Evolutionary conservation across 768 basidiomycete genomes (phyloP).

Genomic region (Naganishia friedmannii): DNA sequence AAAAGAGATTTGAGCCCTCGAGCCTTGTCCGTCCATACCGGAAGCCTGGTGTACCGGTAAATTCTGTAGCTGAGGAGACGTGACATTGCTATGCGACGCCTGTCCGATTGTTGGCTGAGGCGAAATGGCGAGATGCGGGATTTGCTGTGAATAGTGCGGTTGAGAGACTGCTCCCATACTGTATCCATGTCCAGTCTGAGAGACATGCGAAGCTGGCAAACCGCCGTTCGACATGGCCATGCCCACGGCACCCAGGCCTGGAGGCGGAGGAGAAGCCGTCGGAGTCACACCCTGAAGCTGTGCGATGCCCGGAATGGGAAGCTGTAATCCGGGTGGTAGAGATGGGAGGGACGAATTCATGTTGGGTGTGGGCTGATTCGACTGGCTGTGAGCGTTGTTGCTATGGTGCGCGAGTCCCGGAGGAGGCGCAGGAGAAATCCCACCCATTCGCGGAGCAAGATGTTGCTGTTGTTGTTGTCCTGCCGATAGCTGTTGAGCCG

Average conservation of each 20-base stretch:
- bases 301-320: conserved; percentile 14
- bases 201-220: background rate
- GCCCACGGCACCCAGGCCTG: conserved; percentile 10
- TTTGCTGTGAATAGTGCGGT: conserved; percentile 11
- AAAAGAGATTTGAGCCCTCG: conserved; percentile 85
- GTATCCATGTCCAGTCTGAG: conserved; percentile 14
- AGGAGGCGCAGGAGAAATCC: conserved; percentile 22
- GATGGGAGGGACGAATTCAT: conserved; percentile 1
- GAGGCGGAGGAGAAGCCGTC: conserved; percentile 13
- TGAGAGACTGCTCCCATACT: conserved; percentile 1
- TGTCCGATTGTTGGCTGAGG: conserved; percentile 19
- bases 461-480: conserved; percentile 14
- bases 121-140: background rate
- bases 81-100: conserved; percentile 6
- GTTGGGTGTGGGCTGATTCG: conserved; percentile 3
- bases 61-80: conserved; percentile 5
- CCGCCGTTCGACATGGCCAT: conserved; percentile 17
- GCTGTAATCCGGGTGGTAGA: conserved; percentile 11
- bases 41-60: background rate
- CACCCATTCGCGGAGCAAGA: conserved; percentile 11
- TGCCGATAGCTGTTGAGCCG: conserved; percentile 10
- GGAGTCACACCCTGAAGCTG: conserved; percentile 21
- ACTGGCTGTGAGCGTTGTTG: background rate
- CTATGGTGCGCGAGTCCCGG: conserved; percentile 12
- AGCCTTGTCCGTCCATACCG: conserved; percentile 22